Conservation (phyloP, 2,329 filamentous ascomycete genomes). For the Thielaviopsis punctulata region DNA sequence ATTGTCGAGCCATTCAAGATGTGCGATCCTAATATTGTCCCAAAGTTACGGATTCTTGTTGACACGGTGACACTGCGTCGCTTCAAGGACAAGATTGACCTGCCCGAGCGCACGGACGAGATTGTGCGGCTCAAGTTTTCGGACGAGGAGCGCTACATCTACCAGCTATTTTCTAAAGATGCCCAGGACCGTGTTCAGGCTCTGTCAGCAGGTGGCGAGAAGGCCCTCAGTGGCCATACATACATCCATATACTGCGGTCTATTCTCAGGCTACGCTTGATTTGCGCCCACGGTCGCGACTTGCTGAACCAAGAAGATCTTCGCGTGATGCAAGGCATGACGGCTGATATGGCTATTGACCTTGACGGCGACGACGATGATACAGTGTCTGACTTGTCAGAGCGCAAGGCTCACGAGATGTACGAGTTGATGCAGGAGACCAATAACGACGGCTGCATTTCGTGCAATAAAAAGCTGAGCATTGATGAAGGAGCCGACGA, state of each 20-base stretch:
- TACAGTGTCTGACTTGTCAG: conserved; percentile 38
- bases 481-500: conserved; percentile 36
- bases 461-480: conserved; percentile 50
- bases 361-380: conserved; percentile 63
- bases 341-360: conserved; percentile 73
- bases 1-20: conserved; percentile 77
- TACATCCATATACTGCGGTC: conserved; percentile 88
- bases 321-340: conserved; percentile 61
- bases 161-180: conserved; percentile 70
- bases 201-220: conserved; percentile 41
- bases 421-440: conserved; percentile 72
- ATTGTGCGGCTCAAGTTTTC: conserved; percentile 61
- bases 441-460: conserved; percentile 54
- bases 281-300: conserved; percentile 89
- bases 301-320: conserved; percentile 73
- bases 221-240: conserved; percentile 62
- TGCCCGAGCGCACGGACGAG: conserved; percentile 57
- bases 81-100: conserved; percentile 75
- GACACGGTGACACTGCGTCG: conserved; percentile 88
- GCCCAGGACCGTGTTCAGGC: conserved; percentile 66
- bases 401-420: conserved; percentile 69
- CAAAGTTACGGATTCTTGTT: conserved; percentile 74
- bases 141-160: conserved; percentile 55
- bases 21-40: conserved; percentile 67
- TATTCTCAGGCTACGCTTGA: conserved; percentile 72